Conservation (phyloP, 1,139 yeast genomes). For the Sugiyamaella pinicola region DNA sequence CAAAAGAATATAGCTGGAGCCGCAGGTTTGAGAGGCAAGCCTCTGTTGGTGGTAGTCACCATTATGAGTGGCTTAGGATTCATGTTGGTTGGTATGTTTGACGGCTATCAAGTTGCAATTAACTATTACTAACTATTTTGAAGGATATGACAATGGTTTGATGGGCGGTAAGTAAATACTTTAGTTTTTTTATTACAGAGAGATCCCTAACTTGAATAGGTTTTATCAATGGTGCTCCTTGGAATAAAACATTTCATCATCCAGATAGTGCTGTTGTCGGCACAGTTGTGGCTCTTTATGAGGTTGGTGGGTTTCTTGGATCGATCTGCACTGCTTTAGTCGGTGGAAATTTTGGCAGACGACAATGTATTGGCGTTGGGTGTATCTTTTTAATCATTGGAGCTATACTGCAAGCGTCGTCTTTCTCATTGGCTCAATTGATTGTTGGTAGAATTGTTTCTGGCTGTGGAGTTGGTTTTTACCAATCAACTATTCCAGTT, state of each 20-base stretch:
- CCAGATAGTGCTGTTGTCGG: conserved; percentile 34
- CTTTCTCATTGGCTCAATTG: conserved; percentile 44
- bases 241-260: conserved; percentile 22
- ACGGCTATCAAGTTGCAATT: background rate
- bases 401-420: conserved; percentile 76
- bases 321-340: conserved; percentile 39
- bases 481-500: conserved; percentile 59
- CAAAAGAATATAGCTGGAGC: conserved; percentile 22
- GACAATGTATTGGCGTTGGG: conserved; percentile 56
- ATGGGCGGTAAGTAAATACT: conserved; percentile 22
- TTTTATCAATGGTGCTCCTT: conserved; percentile 24
- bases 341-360: conserved; percentile 78
- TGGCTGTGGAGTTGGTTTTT: conserved; percentile 64
- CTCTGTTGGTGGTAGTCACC: conserved; percentile 21
- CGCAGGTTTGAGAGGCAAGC: conserved; percentile 22
- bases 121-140: conserved; percentile 4
- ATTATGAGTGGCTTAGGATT: conserved; percentile 26
- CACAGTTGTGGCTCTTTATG: conserved; percentile 57
- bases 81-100: conserved; percentile 23
- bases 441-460: conserved; percentile 55
- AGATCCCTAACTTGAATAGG: conserved; percentile 34
- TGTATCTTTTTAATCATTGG: conserved; percentile 71
- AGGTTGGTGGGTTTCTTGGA: conserved; percentile 72
- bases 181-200: background rate
- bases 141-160: conserved; percentile 27